phyloP scores from a whole-genome alignment of 1,139 yeast genomes.

The Lipomyces yarrowii region DNA sequence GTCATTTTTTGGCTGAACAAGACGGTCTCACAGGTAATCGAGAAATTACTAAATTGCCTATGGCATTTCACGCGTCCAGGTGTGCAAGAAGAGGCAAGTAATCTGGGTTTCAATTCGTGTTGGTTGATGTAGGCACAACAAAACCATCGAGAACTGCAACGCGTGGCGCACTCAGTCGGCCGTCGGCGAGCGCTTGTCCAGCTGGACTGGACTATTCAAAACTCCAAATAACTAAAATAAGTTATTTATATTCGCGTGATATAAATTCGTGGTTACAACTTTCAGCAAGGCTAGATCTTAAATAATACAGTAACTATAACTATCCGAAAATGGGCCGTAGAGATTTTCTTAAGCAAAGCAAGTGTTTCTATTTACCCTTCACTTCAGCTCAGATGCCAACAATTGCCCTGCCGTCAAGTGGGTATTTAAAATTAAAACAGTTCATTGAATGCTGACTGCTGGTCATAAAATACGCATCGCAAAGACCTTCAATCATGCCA shows the following conservation, averaged over 20 bases:
- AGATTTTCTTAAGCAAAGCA: not conserved
- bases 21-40: not conserved
- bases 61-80: not conserved
- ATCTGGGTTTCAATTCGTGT: not conserved
- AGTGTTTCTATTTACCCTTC: not conserved
- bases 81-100: not conserved
- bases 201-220: not conserved
- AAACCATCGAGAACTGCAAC: not conserved
- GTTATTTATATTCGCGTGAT: not conserved
- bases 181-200: not conserved
- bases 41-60: not conserved
- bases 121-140: not conserved
- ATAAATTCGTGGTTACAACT: not conserved
- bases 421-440: not conserved
- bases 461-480: not conserved
- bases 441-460: not conserved
- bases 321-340: not conserved
- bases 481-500: not conserved
- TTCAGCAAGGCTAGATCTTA: not conserved
- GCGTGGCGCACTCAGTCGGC: too few species aligned
- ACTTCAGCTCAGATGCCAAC: not conserved
- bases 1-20: not conserved
- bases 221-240: not conserved
- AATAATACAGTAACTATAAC: not conserved
- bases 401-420: not conserved